Conservation (phyloP, 2,329 filamentous ascomycete genomes). For the Tricladium varicosporioides region DNA sequence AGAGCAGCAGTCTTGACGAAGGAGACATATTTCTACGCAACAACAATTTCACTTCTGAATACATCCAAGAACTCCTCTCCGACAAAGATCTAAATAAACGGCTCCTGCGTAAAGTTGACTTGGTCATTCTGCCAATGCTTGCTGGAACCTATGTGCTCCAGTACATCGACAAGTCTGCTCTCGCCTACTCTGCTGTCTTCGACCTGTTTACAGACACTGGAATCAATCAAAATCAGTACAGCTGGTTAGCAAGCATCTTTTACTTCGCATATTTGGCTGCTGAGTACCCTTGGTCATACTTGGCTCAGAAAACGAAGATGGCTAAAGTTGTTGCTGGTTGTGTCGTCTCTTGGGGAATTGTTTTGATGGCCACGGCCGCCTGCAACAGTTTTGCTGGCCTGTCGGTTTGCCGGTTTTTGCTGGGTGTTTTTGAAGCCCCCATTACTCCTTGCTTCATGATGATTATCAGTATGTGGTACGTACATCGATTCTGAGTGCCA, state of each 20-base stretch:
- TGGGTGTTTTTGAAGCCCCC: constrained; percentile 64
- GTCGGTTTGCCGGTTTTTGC: constrained; percentile 61
- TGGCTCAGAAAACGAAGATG: constrained; percentile 40
- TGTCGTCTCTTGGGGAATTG: constrained; percentile 45
- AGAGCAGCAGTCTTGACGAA: constrained; percentile 39
- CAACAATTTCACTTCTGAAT: constrained; percentile 42
- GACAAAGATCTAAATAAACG: constrained; percentile 37
- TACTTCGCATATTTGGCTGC: constrained; percentile 36
- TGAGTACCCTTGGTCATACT: constrained; percentile 16
- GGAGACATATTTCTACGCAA: constrained; percentile 48
- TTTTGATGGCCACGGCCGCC: constrained; percentile 59
- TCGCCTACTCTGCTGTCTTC: constrained; percentile 43
- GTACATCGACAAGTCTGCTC: constrained; percentile 50
- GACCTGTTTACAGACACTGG: constrained; percentile 43
- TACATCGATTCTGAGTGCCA: too few species aligned
- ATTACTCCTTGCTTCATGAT: constrained; percentile 67
- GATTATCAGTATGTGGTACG: constrained; percentile 60
- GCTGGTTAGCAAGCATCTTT: constrained; percentile 46
- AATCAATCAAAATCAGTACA: constrained; percentile 42
- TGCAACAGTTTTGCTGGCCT: constrained; percentile 57
- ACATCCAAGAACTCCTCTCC: constrained; percentile 43
- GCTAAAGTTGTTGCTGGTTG: constrained; percentile 31
- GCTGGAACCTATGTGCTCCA: constrained; percentile 50
- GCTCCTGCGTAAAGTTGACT: constrained; percentile 47
- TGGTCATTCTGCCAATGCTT: constrained; percentile 50